Evolutionary conservation across 75 land plant species (phyloP).

Genomic region (Cupressus sempervirens): DNA sequence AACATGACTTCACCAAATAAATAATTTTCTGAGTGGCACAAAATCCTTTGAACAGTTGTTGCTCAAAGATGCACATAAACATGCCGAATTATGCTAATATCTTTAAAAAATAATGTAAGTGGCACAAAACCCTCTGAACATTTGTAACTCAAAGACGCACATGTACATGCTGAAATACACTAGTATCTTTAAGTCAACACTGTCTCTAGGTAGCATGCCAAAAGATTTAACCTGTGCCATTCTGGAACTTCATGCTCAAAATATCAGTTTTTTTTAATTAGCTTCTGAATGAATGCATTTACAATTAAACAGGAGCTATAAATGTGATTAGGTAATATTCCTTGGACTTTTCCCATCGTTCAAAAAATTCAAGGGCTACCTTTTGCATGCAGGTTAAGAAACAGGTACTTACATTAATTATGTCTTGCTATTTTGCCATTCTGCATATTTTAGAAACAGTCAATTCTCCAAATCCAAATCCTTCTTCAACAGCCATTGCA

Average conservation of each 20-base stretch:
- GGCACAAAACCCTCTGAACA: neutral
- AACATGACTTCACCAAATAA: neutral
- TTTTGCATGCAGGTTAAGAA: neutral
- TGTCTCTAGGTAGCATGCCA: neutral
- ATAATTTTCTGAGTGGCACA: neutral
- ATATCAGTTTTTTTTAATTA: neutral
- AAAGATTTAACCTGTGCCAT: neutral
- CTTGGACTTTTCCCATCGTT: neutral
- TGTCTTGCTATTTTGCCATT: neutral
- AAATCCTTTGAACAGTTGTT: neutral
- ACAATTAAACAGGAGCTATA: neutral
- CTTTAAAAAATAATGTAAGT: too few relatives aligned
- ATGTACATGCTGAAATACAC: neutral
- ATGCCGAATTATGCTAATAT: neutral
- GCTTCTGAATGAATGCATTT: neutral
- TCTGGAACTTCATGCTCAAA: neutral
- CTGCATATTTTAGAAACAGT: slow-evolving; percentile 52
- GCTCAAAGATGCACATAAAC: neutral
- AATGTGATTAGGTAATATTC: neutral
- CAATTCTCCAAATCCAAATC: slow-evolving; percentile 76
- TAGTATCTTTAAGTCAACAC: neutral
- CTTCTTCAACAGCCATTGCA: slow-evolving; percentile 72
- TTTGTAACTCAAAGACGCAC: neutral
- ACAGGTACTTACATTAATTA: neutral
- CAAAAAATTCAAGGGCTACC: neutral